Base-by-base conservation (phyloP, 1,284 basidiomycete genomes). In the Garcileccinum viscosum region DNA sequence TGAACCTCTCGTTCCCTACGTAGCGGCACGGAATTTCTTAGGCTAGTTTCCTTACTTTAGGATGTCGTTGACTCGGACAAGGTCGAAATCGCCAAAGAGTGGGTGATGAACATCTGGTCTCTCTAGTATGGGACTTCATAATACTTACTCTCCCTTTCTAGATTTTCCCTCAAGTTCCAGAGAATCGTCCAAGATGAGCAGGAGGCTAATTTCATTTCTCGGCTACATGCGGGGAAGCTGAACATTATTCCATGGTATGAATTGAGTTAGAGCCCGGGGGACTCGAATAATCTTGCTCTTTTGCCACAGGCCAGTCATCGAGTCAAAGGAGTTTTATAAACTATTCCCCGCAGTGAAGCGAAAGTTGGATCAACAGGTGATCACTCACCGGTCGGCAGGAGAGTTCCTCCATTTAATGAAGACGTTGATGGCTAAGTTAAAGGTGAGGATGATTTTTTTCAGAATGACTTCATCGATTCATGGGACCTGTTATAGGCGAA, bases 401-500 rank as follows among this genome's bases (percentile, higher is more conserved):
- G 82, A 86, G 58, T 90, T 90, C 72, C 77, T 90, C 22, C 84
- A 87, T 42, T 83, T 84, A 3, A 76, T 91, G 74, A 90, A 90
- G 76, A 88, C 87, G 0, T 73, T 91, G 50, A 91, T 90, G 89
- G 89, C 89, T 6, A 91, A 90, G 67, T 73, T 90, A 62, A 90
- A 90, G 84, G 89, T 87, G 66, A 62, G 67, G 59, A 38, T 33
- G 8, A 32, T n/a, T 59, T 50, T 15, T 30, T 62, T 3, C 0
- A 24, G 42, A 19, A n/a, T n/a, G 19, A 37, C 2, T 42, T 47
- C 30, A 30, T 56, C 3, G 27, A 3, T 1, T 56, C 27, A 56
- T 22, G 27, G 15, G 19, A 56, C 14, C 2, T 53, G 1, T 58
- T 44, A 7, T 59, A 89, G 89, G 85, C 85, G 0, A 90, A 90